These are phyloP conservation scores for Fusarium lyarnte DNA, from an alignment of 2,329 filamentous ascomycete species.

Conservation along the genomic window DNA sequence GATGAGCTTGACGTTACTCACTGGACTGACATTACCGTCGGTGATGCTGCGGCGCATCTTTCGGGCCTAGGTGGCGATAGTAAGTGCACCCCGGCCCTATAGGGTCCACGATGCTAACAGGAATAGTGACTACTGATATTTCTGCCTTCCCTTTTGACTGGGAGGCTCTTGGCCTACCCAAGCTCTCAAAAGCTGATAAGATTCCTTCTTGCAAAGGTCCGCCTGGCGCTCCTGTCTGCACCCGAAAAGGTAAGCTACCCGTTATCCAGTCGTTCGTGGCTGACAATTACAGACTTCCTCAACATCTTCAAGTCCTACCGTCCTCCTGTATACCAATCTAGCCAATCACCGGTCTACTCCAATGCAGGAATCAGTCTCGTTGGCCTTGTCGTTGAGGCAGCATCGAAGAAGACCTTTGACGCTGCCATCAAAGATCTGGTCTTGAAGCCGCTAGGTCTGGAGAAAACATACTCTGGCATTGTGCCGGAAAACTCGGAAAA, in stretches of 20 bases:
- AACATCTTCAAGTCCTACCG: not conserved
- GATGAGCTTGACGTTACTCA: not conserved
- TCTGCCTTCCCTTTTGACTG: not conserved
- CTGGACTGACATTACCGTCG: not conserved
- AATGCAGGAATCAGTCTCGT: not conserved
- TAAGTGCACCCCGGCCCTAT: not conserved
- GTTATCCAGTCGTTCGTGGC: not conserved
- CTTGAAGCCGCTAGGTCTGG: not conserved
- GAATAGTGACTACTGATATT: not conserved
- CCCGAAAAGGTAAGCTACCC: not conserved
- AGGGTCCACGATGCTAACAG: not conserved
- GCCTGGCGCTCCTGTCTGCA: not conserved
- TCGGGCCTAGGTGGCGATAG: not conserved
- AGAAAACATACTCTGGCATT: not conserved
- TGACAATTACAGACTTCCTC: not conserved
- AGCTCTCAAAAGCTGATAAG: not conserved
- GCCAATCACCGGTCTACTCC: not conserved
- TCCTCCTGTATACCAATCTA: not conserved
- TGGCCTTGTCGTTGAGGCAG: not conserved
- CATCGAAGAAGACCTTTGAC: not conserved
- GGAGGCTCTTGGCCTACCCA: conserved; percentile 1
- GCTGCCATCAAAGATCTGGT: not conserved
- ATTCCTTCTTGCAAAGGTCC: not conserved
- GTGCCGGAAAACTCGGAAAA: fast-evolving
- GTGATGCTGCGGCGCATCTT: not conserved